phyloP scores from a whole-genome alignment of 2,329 filamentous ascomycete genomes.

The Elsinoe batatas region DNA sequence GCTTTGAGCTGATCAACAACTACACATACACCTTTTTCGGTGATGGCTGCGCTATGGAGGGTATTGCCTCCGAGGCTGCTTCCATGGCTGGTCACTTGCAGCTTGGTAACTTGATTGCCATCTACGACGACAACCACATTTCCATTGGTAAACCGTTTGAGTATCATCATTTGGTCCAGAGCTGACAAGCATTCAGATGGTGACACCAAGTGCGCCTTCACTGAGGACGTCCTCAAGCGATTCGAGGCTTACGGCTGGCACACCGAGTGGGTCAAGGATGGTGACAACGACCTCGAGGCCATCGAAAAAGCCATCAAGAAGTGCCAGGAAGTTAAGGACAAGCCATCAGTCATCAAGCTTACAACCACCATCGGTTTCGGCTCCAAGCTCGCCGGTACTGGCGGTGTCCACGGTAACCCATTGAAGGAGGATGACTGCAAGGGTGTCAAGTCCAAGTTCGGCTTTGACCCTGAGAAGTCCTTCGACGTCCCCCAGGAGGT shows the following conservation, averaged over 20 bases:
- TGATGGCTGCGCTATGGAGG: slow-evolving; percentile 98
- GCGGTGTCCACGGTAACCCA: slow-evolving; percentile 90
- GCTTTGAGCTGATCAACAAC: slow-evolving; percentile 86
- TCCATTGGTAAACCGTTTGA: slow-evolving; percentile 51
- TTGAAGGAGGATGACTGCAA: slow-evolving; percentile 91
- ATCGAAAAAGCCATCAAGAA: slow-evolving; percentile 84
- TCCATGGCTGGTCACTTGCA: slow-evolving; percentile 92
- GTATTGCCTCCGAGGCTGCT: slow-evolving; percentile 84
- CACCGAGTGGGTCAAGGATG: slow-evolving; percentile 70
- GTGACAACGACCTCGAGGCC: slow-evolving; percentile 74
- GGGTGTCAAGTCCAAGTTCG: slow-evolving; percentile 88
- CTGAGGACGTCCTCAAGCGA: slow-evolving; percentile 87
- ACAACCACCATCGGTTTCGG: slow-evolving; percentile 96
- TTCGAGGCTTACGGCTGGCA: slow-evolving; percentile 99
- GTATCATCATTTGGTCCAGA: no score
- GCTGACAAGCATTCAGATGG: slow-evolving; percentile 51
- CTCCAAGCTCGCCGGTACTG: slow-evolving; percentile 84
- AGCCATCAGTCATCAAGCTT: slow-evolving; percentile 94
- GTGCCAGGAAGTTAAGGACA: slow-evolving; percentile 81
- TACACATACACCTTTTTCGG: slow-evolving; percentile 96
- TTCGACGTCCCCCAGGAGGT: slow-evolving; percentile 93
- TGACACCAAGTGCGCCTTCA: slow-evolving; percentile 92
- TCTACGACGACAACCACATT: slow-evolving; percentile 99
- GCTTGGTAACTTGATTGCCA: slow-evolving; percentile 90
- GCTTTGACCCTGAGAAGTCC: slow-evolving; percentile 87